Percentiles rank a stretch among this genome's conserved stretches.
phyloP scores from a whole-genome alignment of 768 basidiomycete genomes.

The Mycena filopes region DNA sequence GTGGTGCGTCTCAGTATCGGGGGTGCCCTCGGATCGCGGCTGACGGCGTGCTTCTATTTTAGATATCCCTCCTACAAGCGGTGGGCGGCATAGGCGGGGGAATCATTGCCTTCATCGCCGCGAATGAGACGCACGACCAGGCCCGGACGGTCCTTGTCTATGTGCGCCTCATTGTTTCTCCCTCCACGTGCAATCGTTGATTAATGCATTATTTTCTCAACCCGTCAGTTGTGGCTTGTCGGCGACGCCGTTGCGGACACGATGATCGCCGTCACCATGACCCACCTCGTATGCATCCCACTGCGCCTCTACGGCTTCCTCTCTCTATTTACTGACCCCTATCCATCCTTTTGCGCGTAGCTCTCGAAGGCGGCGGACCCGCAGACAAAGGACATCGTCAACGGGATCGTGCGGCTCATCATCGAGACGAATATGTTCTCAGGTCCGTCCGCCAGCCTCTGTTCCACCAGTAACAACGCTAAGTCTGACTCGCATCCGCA shows the following conservation, averaged over 20 bases:
- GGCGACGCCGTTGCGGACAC: constrained; percentile 37
- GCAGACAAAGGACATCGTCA: constrained; percentile 23
- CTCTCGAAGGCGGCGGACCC: constrained; percentile 14
- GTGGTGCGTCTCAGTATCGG: constrained; percentile 18
- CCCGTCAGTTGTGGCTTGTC: constrained; percentile 41
- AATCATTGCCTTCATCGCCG: constrained; percentile 18
- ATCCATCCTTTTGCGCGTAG: neutral
- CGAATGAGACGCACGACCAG: constrained; percentile 22
- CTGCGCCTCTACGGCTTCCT: neutral
- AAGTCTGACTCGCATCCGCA: no score
- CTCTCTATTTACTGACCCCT: neutral
- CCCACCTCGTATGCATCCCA: constrained; percentile 32
- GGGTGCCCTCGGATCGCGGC: neutral
- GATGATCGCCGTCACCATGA: constrained; percentile 37
- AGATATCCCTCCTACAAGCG: constrained; percentile 32
- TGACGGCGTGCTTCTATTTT: neutral
- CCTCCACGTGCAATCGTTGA: neutral
- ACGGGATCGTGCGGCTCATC: constrained; percentile 36
- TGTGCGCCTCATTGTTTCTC: constrained; percentile 12
- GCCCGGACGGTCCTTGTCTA: constrained; percentile 22
- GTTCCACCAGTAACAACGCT: neutral
- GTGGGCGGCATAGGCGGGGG: constrained; percentile 34
- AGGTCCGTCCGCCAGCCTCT: neutral
- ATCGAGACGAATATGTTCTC: constrained; percentile 39
- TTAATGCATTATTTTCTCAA: neutral